These are phyloP conservation scores for Ophiobolus disseminans DNA, from an alignment of 2,329 filamentous ascomycete species.

Conservation along the genomic window DNA sequence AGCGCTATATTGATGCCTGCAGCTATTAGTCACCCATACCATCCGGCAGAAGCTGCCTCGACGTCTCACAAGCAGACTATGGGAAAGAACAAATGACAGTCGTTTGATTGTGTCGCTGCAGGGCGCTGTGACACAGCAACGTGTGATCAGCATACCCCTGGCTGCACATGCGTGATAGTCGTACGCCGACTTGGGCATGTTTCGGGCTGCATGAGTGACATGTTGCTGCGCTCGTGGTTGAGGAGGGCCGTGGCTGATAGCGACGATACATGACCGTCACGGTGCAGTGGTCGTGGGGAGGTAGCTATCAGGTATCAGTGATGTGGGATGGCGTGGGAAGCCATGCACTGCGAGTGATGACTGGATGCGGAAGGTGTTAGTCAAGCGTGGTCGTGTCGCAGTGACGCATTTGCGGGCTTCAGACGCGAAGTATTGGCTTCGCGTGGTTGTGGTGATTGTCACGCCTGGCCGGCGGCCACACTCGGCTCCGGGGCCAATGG, in stretches of 20 bases:
- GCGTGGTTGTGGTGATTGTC: neutral
- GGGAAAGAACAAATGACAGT: neutral
- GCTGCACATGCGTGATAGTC: neutral
- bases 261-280: neutral
- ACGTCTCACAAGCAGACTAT: neutral
- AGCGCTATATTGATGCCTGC: conserved; percentile 13
- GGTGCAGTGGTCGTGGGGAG: neutral
- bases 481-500: neutral
- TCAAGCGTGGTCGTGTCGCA: neutral
- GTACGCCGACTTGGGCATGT: neutral
- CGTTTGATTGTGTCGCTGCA: neutral
- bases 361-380: conserved; percentile 3
- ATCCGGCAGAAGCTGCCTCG: neutral
- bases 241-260: too few relatives aligned
- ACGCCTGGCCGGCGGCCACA: conserved; percentile 1
- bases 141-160: conserved; percentile 1
- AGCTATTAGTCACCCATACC: conserved; percentile 4
- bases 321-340: neutral
- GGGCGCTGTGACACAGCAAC: neutral
- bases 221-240: too few relatives aligned
- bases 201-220: conserved; percentile 1
- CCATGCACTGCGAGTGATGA: neutral
- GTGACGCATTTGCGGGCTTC: neutral
- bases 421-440: neutral
- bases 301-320: neutral